phyloP scores from a whole-genome alignment of 164 flowering plant genomes.

The Amborella trichopoda region DNA sequence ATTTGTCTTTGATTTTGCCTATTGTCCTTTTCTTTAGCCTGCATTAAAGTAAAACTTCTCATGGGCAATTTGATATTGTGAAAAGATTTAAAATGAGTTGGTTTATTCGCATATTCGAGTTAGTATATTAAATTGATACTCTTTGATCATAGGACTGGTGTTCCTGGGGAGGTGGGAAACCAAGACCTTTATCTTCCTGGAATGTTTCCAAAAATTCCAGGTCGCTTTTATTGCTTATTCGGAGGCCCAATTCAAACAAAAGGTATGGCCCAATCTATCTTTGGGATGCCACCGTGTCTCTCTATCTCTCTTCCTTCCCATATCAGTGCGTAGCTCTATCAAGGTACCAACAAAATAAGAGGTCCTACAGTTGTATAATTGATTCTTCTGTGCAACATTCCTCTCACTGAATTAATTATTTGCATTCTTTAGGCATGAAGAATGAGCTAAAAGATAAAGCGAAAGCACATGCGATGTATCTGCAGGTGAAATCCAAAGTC shows the following conservation, averaged over 20 bases:
- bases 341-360: neutral
- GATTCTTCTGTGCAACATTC: neutral
- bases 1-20: neutral
- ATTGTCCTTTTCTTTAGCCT: too few relatives aligned
- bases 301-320: neutral
- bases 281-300: neutral
- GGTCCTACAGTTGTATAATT: neutral
- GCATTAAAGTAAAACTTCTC: neutral
- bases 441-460: slow-evolving; percentile 35
- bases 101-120: neutral
- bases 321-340: neutral
- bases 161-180: slow-evolving; percentile 41
- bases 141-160: slow-evolving; percentile 23
- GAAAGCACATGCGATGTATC: slow-evolving; percentile 38
- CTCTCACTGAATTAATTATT: neutral
- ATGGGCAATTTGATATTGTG: too few relatives aligned
- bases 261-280: slow-evolving; percentile 37
- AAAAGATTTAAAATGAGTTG: neutral
- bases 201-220: slow-evolving; percentile 51
- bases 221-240: slow-evolving; percentile 54
- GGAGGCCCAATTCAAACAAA: slow-evolving; percentile 60
- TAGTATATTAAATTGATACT: neutral
- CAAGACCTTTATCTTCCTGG: slow-evolving; percentile 43
- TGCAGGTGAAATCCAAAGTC: slow-evolving; percentile 43
- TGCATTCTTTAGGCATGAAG: slow-evolving; percentile 25